These are phyloP conservation scores for Alternaria novae-zelandiae DNA, from an alignment of 2,329 filamentous ascomycete genomes.

Conservation along the genomic window DNA sequence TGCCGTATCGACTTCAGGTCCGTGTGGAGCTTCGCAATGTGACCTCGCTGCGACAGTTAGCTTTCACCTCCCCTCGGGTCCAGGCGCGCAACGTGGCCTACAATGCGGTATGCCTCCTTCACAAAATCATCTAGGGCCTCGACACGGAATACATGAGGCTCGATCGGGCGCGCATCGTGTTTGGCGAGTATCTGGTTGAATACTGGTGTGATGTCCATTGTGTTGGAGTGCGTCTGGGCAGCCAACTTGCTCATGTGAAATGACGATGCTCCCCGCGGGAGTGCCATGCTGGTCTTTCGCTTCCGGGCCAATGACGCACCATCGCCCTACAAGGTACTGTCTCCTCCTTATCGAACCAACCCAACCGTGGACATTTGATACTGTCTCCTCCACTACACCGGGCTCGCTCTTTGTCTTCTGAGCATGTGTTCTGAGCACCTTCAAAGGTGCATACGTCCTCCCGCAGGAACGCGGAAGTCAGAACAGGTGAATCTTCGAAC, in stretches of 20 bases:
- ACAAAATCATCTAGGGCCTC: constrained; percentile 78
- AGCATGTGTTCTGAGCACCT: neutral
- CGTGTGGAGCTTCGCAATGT: constrained; percentile 78
- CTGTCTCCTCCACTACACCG: neutral
- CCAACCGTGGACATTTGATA: too few relatives aligned
- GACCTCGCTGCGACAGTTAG: constrained; percentile 69
- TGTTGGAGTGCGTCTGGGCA: constrained; percentile 14
- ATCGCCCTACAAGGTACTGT: neutral
- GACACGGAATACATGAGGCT: constrained; percentile 51
- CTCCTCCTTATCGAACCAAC: too few relatives aligned
- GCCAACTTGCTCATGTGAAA: constrained; percentile 20
- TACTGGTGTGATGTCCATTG: constrained; percentile 67
- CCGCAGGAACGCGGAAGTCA: neutral
- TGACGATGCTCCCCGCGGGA: constrained; percentile 38
- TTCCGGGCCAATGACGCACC: constrained; percentile 27
- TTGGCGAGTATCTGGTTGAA: constrained; percentile 73
- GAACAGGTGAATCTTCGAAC: neutral
- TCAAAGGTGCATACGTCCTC: neutral
- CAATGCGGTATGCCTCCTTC: constrained; percentile 92
- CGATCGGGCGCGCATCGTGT: constrained; percentile 61
- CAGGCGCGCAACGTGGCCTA: constrained; percentile 54
- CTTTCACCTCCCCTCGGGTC: constrained; percentile 22
- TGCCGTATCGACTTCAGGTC: constrained; percentile 86
- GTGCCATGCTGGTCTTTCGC: constrained; percentile 25
- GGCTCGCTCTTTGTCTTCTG: neutral